phyloP scores from a whole-genome alignment of 163 green algal species.

The Chloromonas sp. region DNA sequence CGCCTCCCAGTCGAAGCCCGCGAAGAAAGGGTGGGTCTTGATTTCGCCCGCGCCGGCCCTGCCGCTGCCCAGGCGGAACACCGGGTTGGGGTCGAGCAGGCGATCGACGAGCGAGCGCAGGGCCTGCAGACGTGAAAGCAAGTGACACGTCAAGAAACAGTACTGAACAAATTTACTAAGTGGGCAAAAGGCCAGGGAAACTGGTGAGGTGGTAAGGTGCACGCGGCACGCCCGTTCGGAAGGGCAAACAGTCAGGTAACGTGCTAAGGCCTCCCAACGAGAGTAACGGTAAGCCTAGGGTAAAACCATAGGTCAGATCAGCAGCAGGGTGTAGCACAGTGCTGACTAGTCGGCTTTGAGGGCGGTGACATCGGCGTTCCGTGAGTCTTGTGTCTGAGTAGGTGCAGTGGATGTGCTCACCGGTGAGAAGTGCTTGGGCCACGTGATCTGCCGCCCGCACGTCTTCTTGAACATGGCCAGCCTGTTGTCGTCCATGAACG shows the following conservation, averaged over 20 bases:
- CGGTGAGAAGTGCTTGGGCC: conserved; percentile 70
- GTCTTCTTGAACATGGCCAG: conserved; percentile 91
- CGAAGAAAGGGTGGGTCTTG: conserved; percentile 88
- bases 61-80: conserved; percentile 64
- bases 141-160: not conserved
- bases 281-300: too few relatives aligned
- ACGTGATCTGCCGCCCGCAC: conserved; percentile 54
- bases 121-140: conserved; percentile 35
- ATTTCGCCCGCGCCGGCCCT: conserved; percentile 66
- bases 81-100: conserved; percentile 71
- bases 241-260: not conserved
- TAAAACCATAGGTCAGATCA: too few relatives aligned
- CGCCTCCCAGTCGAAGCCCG: conserved; percentile 77
- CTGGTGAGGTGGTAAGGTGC: not conserved
- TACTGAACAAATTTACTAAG: not conserved
- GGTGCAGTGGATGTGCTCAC: conserved; percentile 10
- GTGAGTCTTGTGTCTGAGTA: not conserved
- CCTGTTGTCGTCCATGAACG: conserved; percentile 80
- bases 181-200: not conserved
- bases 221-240: not conserved
- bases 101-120: conserved; percentile 69
- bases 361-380: too few relatives aligned
- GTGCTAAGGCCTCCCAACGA: too few relatives aligned
- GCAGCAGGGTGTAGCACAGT: too few relatives aligned
- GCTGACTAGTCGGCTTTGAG: too few relatives aligned